phyloP scores from a whole-genome alignment of 352 stramenopile genomes.

The Phytophthora pisi region DNA sequence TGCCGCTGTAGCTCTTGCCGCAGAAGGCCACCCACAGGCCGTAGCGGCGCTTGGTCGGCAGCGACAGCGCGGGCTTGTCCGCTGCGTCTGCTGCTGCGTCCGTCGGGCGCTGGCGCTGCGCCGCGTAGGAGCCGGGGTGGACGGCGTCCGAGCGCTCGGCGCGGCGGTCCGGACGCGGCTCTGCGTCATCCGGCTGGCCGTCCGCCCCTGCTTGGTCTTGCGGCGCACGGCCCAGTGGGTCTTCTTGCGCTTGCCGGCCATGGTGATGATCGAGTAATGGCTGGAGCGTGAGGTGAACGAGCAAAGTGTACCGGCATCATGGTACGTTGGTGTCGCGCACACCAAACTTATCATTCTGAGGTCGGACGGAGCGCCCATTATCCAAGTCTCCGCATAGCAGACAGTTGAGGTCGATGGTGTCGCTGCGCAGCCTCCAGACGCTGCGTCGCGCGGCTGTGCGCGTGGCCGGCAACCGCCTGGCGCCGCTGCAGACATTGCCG shows the following conservation, averaged over 20 bases:
- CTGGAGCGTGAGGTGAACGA: conserved; percentile 13
- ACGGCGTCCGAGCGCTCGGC: conserved; percentile 61
- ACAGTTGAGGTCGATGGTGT: conserved; percentile 17
- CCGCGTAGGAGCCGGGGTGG: conserved; percentile 82
- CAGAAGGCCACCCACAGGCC: conserved; percentile 89
- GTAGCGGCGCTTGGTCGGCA: conserved; percentile 51
- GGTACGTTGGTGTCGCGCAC: conserved; percentile 24
- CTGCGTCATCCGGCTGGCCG: conserved; percentile 13
- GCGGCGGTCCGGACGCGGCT: conserved; percentile 51
- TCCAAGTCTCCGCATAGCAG: conserved; percentile 10
- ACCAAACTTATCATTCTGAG: conserved; percentile 18
- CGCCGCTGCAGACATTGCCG: conserved; percentile 20
- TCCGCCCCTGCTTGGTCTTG: conserved; percentile 78
- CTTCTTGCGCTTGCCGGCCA: conserved; percentile 69
- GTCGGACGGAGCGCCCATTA: conserved; percentile 19
- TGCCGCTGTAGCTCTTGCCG: conserved; percentile 89
- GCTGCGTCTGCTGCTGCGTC: too few species aligned
- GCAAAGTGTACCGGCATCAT: conserved; percentile 11
- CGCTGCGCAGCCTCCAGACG: conserved; percentile 39
- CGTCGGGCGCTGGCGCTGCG: conserved; percentile 36
- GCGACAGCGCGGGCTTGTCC: neutral
- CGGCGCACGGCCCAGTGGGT: conserved; percentile 76
- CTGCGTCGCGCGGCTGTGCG: conserved; percentile 32
- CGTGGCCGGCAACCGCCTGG: neutral
- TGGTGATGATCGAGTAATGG: conserved; percentile 11